Conservation (phyloP, 306 rosid genomes). For the Fragaria vesca region DNA sequence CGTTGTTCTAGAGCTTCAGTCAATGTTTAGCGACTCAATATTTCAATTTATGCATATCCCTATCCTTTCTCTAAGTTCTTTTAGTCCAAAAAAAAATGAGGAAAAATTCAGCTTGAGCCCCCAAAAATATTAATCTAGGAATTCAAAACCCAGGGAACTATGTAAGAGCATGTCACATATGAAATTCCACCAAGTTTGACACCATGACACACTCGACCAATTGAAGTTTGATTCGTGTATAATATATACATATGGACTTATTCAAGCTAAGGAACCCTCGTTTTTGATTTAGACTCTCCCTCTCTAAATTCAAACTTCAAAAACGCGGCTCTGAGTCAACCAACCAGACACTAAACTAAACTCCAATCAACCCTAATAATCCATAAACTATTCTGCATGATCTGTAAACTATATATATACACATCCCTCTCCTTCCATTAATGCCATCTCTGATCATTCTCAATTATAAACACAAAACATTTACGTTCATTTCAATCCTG, state of each 20-base stretch:
- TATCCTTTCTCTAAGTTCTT: not conserved
- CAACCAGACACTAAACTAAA: not conserved
- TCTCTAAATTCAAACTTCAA: constrained; percentile 18
- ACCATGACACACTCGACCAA: constrained; percentile 2
- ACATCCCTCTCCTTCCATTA: not conserved
- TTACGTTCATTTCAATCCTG: not conserved
- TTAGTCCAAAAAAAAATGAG: not conserved
- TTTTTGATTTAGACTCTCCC: constrained; percentile 14
- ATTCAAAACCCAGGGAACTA: not conserved
- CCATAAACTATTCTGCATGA: not conserved
- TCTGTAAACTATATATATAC: not conserved
- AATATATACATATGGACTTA: not conserved
- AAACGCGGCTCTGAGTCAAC: constrained; percentile 22
- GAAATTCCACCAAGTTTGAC: not conserved
- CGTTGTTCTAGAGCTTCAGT: not conserved
- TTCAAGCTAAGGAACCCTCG: constrained; percentile 8
- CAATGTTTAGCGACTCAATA: not conserved
- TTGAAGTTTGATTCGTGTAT: not conserved
- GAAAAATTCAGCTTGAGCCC: not conserved
- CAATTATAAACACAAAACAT: not conserved
- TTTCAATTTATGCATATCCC: not conserved
- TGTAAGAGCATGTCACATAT: not conserved
- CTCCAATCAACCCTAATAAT: not conserved
- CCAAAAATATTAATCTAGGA: not conserved
- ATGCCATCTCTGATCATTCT: not conserved